phyloP scores from a whole-genome alignment of 805 yeast genomes.

The Brettanomyces custersianus region DNA sequence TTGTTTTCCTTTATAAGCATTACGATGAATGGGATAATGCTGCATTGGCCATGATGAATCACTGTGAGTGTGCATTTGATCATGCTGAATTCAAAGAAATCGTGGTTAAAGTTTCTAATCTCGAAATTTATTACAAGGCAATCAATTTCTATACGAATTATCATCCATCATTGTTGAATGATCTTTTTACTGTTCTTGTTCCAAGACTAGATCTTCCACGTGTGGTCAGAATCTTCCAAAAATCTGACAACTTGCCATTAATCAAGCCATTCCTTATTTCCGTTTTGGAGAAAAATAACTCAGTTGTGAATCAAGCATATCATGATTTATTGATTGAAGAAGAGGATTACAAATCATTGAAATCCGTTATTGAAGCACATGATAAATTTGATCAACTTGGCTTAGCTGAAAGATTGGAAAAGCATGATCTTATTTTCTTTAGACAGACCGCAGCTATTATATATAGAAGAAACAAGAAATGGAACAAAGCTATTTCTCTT shows the following conservation, averaged over 20 bases:
- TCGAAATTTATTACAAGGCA: conserved; percentile 96
- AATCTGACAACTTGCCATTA: conserved; percentile 92
- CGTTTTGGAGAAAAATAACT: conserved; percentile 82
- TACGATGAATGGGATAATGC: conserved; percentile 99
- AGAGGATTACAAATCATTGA: conserved; percentile 86
- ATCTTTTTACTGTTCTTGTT: conserved; percentile 71
- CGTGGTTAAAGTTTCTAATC: conserved; percentile 86
- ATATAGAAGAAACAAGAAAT: conserved; percentile 90
- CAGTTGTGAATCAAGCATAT: conserved; percentile 89
- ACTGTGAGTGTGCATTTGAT: conserved; percentile 85
- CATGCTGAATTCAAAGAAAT: conserved; percentile 92
- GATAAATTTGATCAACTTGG: conserved; percentile 91
- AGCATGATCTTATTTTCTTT: conserved; percentile 84
- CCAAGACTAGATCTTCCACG: conserved; percentile 91
- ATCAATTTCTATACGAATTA: conserved; percentile 88
- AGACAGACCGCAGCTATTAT: conserved; percentile 93
- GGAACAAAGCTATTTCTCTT: conserved; percentile 79
- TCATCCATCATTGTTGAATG: conserved; percentile 86
- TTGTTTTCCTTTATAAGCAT: conserved; percentile 92
- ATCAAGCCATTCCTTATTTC: conserved; percentile 91
- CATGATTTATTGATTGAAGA: conserved; percentile 94
- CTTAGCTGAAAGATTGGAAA: conserved; percentile 86
- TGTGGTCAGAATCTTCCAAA: conserved; percentile 88
- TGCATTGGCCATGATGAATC: conserved; percentile 92
- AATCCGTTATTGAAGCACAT: conserved; percentile 77